A percentile compares a stretch with the other conserved stretches of the same genome.
phyloP scores from a whole-genome alignment of 257 asterid genomes.

The Nicotiana attenuata region DNA sequence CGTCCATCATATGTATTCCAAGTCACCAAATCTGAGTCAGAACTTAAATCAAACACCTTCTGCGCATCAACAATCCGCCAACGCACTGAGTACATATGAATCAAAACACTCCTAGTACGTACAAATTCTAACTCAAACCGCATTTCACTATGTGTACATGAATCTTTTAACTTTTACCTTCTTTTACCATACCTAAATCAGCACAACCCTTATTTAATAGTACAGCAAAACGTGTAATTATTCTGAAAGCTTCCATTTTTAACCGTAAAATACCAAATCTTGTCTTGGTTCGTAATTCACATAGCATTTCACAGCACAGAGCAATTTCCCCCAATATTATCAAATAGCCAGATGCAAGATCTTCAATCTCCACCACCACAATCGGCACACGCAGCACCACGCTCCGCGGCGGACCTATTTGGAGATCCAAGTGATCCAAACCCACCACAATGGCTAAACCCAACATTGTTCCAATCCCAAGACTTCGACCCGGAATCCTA shows the following conservation, averaged over 20 bases:
- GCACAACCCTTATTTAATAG: slow-evolving; percentile 30
- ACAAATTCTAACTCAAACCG: slow-evolving; percentile 30
- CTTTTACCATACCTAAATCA: slow-evolving; percentile 19
- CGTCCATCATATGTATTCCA: slow-evolving; percentile 34
- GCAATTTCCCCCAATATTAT: background rate
- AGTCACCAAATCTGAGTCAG: slow-evolving; percentile 29
- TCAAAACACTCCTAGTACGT: slow-evolving; percentile 21
- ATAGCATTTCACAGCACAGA: slow-evolving; percentile 14
- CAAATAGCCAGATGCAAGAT: slow-evolving; percentile 27
- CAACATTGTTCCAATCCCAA: slow-evolving; percentile 55
- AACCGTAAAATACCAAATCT: slow-evolving; percentile 28
- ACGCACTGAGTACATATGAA: slow-evolving; percentile 25
- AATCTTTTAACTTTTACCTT: slow-evolving; percentile 18
- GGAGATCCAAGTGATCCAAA: slow-evolving; percentile 83
- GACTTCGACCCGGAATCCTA: slow-evolving; percentile 84
- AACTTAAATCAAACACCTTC: slow-evolving; percentile 33
- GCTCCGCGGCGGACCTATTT: slow-evolving; percentile 78
- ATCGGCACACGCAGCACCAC: slow-evolving; percentile 32
- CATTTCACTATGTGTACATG: slow-evolving; percentile 19
- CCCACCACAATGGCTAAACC: slow-evolving; percentile 81
- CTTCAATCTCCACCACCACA: slow-evolving; percentile 36
- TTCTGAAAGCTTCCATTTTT: slow-evolving; percentile 25
- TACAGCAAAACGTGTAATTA: slow-evolving; percentile 29
- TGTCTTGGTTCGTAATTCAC: slow-evolving; percentile 24
- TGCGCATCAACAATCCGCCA: slow-evolving; percentile 13